Conservation (phyloP, 768 basidiomycete species). For the Hortiboletus campestris region DNA sequence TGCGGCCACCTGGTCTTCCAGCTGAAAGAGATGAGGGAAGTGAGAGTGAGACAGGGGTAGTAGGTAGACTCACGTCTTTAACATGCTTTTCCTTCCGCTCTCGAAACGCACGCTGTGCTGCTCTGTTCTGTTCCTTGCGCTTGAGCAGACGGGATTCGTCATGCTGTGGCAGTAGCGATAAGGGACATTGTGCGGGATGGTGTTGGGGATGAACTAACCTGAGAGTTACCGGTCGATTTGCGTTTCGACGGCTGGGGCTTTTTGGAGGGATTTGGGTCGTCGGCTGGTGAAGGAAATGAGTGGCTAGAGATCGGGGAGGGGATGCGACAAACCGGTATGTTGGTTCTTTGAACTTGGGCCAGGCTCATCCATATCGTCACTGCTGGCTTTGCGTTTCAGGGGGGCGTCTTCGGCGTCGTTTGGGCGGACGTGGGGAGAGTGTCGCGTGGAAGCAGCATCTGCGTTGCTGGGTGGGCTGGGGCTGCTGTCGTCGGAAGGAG, state of each 20-base stretch:
- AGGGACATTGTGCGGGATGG: neutral
- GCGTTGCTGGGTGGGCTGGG: constrained; percentile 66
- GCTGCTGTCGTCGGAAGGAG: constrained; percentile 74
- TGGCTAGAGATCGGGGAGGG: neutral
- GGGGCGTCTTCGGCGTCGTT: constrained; percentile 46
- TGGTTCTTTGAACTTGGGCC: constrained; percentile 67
- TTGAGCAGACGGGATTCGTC: constrained; percentile 78
- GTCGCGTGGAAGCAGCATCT: constrained; percentile 24
- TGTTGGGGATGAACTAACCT: constrained; percentile 26
- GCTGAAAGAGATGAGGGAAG: constrained; percentile 39
- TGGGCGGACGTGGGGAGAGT: constrained; percentile 20
- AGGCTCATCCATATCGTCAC: constrained; percentile 52
- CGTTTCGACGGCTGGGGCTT: constrained; percentile 33
- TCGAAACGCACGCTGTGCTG: constrained; percentile 95
- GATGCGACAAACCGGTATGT: constrained; percentile 51
- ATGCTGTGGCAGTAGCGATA: constrained; percentile 31
- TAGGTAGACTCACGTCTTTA: constrained; percentile 70
- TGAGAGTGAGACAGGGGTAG: constrained; percentile 11
- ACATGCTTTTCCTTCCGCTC: constrained; percentile 98
- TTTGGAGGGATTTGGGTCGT: constrained; percentile 25
- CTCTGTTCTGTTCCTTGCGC: constrained; percentile 96
- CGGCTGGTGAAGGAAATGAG: constrained; percentile 14
- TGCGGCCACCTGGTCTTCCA: constrained; percentile 88
- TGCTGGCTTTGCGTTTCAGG: constrained; percentile 77
- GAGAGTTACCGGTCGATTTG: constrained; percentile 39